Base-by-base conservation (phyloP, 805 yeast species). In the Metschnikowia orientalis region DNA sequence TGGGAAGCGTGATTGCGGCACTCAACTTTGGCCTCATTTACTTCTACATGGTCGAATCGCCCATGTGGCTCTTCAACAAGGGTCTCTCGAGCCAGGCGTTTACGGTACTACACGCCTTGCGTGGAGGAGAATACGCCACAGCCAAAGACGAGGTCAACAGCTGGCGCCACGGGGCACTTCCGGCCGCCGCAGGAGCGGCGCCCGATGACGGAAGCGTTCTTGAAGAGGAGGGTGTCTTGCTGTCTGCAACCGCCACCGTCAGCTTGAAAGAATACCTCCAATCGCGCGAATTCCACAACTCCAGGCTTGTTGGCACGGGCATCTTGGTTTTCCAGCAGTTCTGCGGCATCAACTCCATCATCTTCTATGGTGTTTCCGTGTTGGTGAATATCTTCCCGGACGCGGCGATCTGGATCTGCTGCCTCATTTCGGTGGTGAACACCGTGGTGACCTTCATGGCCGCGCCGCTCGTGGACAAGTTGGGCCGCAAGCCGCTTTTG, bases 311-410 rank as follows among this genome's bases (percentile, higher is more conserved):
- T 1, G 83, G 88, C 7, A 75, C 88, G 0, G 75, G 81, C 2
- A 70, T 87, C 11, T 73, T 89, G 67, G 62, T 80, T 13, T 81
- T 89, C 11, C 98, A 92, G 61, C 98, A 92, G 56, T 75, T 90
- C 37, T 79, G 87, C 47, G 98, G 98, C 20, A 85, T 92, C 53
- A 92, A 92, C 56, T 78, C 95, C 2, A 87, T 92, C 39, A 77
- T 92, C 13, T 86, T 90, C 54, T 92, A 90, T 56, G 98, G 98
- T 4, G 96, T 90, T 4, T 75, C 85, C 9, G 83, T 90, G 1
- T 65, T 92, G 32, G 67, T 79, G n/a, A 63, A 75, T 6, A 61
- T 83, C 4, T 71, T 87, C 42, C 96, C 97, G 2, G 61, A 73
- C 8, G 67, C 75, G 35, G 80, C 97, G 2, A 74, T 82, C 4